Percentiles rank a stretch among this genome's conserved stretches.
Conservation (phyloP, 805 yeast species). For the Debaryomyces tyrocola region DNA sequence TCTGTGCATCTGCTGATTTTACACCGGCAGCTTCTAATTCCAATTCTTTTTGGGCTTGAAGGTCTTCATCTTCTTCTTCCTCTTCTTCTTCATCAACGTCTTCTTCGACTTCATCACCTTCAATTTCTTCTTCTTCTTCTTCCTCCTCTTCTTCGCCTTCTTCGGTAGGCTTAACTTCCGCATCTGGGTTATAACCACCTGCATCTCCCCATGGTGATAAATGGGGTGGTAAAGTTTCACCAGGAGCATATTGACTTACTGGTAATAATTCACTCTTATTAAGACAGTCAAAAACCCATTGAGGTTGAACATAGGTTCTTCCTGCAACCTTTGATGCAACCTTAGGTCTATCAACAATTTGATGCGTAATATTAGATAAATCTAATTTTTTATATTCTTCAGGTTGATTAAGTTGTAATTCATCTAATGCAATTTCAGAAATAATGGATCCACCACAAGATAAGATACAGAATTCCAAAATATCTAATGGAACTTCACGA, state of each 20-base stretch:
- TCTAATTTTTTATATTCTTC: constrained; percentile 50
- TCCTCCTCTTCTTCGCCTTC: constrained; percentile 49
- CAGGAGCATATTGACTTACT: constrained; percentile 85
- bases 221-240: constrained; percentile 95
- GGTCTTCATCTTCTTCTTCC: constrained; percentile 55
- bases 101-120: constrained; percentile 53
- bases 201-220: constrained; percentile 99
- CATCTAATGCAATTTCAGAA: constrained; percentile 87
- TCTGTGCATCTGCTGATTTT: constrained; percentile 59
- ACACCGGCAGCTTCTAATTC: constrained; percentile 82
- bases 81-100: constrained; percentile 50
- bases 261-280: constrained; percentile 75
- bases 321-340: constrained; percentile 77
- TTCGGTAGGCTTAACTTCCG: constrained; percentile 38
- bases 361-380: constrained; percentile 79
- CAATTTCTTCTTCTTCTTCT: constrained; percentile 47
- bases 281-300: constrained; percentile 93
- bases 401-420: constrained; percentile 52
- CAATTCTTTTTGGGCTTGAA: constrained; percentile 81
- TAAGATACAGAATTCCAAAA: constrained; percentile 81
- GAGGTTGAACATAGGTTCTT: constrained; percentile 94
- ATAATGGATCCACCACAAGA: constrained; percentile 85
- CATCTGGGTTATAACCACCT: constrained; percentile 83
- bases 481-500: constrained; percentile 92
- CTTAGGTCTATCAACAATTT: constrained; percentile 90